These are phyloP conservation scores for Penicillium desertorum DNA, from an alignment of 495 filamentous ascomycete genomes.

Conservation along the genomic window DNA sequence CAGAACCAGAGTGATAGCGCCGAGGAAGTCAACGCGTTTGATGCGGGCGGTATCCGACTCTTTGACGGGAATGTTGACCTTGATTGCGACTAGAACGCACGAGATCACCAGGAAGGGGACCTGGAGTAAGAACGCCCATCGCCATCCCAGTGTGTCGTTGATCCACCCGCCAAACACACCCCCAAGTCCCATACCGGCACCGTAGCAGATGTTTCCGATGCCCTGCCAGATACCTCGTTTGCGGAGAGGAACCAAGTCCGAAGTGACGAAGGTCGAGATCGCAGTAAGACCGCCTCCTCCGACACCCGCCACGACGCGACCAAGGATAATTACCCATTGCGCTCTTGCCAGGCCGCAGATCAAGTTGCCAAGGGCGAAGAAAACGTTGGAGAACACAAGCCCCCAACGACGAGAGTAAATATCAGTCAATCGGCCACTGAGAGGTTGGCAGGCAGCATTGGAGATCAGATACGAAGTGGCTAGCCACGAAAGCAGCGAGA, in stretches of 20 bases:
- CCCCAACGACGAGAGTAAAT: conserved; percentile 80
- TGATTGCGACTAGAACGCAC: conserved; percentile 61
- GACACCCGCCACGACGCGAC: conserved; percentile 78
- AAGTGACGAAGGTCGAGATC: conserved; percentile 78
- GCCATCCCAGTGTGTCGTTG: conserved; percentile 76
- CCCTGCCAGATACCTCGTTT: conserved; percentile 84
- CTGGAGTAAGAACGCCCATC: conserved; percentile 77
- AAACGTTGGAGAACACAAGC: conserved; percentile 71
- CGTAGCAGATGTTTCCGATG: conserved; percentile 75
- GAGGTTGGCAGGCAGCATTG: conserved; percentile 82
- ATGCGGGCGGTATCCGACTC: conserved; percentile 55
- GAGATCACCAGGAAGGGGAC: conserved; percentile 66
- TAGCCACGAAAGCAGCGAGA: conserved; percentile 86
- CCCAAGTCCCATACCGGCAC: conserved; percentile 63
- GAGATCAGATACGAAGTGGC: conserved; percentile 88
- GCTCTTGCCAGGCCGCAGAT: conserved; percentile 77
- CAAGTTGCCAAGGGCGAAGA: conserved; percentile 80
- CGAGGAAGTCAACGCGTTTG: conserved; percentile 81
- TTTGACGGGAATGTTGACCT: conserved; percentile 75
- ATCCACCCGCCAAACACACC: conserved; percentile 74
- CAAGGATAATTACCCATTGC: conserved; percentile 72
- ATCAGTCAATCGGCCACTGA: conserved; percentile 83
- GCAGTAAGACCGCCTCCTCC: conserved; percentile 82
- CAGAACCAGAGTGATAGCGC: conserved; percentile 64
- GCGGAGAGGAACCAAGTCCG: conserved; percentile 80